Conservation (phyloP, 2,329 filamentous ascomycete species). For the Capronia americana region DNA sequence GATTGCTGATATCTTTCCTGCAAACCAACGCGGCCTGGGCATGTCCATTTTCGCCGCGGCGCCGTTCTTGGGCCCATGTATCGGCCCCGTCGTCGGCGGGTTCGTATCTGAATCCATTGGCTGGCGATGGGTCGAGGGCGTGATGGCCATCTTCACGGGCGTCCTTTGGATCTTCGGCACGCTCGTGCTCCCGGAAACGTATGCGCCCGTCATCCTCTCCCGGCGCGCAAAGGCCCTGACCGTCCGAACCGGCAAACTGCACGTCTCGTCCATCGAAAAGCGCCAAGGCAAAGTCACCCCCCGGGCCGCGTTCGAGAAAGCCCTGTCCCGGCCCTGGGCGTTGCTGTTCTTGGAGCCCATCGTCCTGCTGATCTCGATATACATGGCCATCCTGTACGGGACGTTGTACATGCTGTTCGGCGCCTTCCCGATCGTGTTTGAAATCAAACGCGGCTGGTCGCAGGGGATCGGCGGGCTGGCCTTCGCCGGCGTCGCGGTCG, state of each 20-base stretch:
- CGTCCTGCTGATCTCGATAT: conserved; percentile 53
- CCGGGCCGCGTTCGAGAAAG: conserved; percentile 52
- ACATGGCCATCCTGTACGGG: conserved; percentile 60
- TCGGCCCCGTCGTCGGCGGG: conserved; percentile 62
- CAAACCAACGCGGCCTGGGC: conserved; percentile 67
- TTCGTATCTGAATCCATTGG: conserved; percentile 69
- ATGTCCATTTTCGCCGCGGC: conserved; percentile 66
- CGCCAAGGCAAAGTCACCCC: conserved; percentile 52
- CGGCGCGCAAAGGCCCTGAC: conserved; percentile 56
- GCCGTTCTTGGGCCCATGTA: conserved; percentile 49
- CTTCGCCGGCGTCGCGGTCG: conserved; percentile 57
- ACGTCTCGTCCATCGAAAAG: conserved; percentile 50
- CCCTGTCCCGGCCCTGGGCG: conserved; percentile 57
- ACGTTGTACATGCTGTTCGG: conserved; percentile 61
- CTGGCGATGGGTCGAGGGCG: conserved; percentile 72
- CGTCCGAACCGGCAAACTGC: conserved; percentile 58
- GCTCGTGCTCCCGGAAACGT: conserved; percentile 64
- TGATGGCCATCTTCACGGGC: conserved; percentile 69
- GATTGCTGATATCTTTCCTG: conserved; percentile 68
- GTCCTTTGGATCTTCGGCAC: conserved; percentile 62
- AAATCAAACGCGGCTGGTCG: conserved; percentile 54
- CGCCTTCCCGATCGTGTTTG: conserved; percentile 59
- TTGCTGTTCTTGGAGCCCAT: conserved; percentile 60
- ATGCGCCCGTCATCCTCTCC: conserved; percentile 59
- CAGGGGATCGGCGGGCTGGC: conserved; percentile 56